These are phyloP conservation scores for Hypocreales sp. DNA, from an alignment of 2,329 filamentous ascomycete genomes.

Conservation along the genomic window DNA sequence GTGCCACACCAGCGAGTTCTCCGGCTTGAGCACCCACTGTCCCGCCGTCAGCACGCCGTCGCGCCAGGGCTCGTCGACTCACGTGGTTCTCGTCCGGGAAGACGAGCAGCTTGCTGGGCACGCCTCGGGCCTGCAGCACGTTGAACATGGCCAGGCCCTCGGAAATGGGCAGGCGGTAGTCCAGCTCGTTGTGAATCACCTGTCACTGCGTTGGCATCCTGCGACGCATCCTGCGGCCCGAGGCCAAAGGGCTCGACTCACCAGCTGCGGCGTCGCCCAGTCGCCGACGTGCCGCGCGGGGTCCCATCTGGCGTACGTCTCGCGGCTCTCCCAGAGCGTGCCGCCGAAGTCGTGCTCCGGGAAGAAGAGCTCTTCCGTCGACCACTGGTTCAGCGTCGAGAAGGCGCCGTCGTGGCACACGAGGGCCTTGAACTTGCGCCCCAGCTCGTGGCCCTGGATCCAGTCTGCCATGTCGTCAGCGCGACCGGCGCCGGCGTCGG, in stretches of 20 bases:
- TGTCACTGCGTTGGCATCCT: no score
- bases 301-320: constrained; percentile 55
- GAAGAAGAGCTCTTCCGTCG: constrained; percentile 56
- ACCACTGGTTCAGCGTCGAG: constrained; percentile 49
- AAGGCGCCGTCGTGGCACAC: constrained; percentile 84
- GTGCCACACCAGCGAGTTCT: constrained; percentile 88
- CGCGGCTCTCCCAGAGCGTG: constrained; percentile 43
- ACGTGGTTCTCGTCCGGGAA: constrained; percentile 62
- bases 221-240: no score
- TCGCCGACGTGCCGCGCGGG: constrained; percentile 46
- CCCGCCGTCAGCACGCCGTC: constrained; percentile 2
- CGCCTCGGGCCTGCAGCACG: constrained; percentile 57
- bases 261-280: constrained; percentile 77
- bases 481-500: no score
- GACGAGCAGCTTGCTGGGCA: constrained; percentile 64
- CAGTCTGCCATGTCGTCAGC: constrained; percentile 40
- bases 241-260: no score
- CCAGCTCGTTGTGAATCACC: constrained; percentile 73
- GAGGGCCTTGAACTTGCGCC: constrained; percentile 72
- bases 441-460: constrained; percentile 78
- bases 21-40: constrained; percentile 74
- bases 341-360: constrained; percentile 52
- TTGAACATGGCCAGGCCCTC: constrained; percentile 82
- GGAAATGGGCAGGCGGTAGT: constrained; percentile 74
- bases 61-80: no score